Percentiles rank a stretch among this genome's conserved stretches.
Evolutionary conservation across 805 yeast species (phyloP).

Genomic region (Maudiozyma turicensis): DNA sequence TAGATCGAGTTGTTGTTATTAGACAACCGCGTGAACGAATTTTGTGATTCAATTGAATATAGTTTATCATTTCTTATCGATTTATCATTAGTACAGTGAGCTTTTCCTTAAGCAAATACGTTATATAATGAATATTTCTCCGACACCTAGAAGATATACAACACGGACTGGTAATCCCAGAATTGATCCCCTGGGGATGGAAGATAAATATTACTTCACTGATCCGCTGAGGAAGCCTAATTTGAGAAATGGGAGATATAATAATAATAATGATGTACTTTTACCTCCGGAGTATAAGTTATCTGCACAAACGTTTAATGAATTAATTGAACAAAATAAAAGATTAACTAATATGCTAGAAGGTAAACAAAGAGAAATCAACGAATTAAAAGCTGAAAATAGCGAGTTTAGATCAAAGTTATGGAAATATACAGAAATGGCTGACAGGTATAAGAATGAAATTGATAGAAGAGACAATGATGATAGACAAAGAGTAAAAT

Average conservation of each 20-base stretch:
- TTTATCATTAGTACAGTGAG: too few species aligned
- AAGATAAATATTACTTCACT: slow-evolving; percentile 1
- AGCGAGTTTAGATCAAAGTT: slow-evolving; percentile 2
- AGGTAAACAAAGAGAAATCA: slow-evolving; percentile 16
- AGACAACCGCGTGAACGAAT: too few species aligned
- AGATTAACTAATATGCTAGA: slow-evolving; percentile 27
- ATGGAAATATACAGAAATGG: slow-evolving; percentile 9
- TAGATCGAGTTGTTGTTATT: too few species aligned
- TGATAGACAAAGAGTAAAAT: slow-evolving; percentile 11
- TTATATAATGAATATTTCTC: slow-evolving; percentile 21
- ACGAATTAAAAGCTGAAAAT: slow-evolving; percentile 1
- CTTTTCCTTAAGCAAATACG: not conserved
- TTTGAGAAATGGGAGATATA: not conserved
- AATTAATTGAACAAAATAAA: slow-evolving; percentile 30
- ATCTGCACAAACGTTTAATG: slow-evolving; percentile 32
- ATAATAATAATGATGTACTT: slow-evolving; percentile 13
- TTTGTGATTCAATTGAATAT: too few species aligned
- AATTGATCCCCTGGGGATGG: not conserved
- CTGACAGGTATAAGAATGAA: slow-evolving; percentile 18
- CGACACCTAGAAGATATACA: slow-evolving; percentile 24
- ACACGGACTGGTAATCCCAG: slow-evolving; percentile 2
- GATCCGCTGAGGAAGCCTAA: slow-evolving; percentile 3
- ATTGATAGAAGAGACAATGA: not conserved
- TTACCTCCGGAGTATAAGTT: slow-evolving; percentile 30
- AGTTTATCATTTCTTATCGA: too few species aligned